Base-by-base conservation (phyloP, 768 basidiomycete species). In the Kwoniella newhampshirensis region DNA sequence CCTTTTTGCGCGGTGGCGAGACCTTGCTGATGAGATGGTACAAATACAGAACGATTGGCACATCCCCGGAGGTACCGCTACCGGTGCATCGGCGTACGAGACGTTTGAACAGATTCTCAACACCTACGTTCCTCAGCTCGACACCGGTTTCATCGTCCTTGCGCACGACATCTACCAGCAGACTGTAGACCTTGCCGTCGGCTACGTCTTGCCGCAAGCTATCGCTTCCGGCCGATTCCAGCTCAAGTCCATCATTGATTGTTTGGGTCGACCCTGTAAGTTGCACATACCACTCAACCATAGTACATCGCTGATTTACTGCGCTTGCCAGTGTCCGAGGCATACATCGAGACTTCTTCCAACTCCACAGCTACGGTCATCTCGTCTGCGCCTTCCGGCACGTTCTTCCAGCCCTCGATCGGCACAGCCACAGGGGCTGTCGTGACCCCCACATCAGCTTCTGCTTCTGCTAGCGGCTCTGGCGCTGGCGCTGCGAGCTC, bases 121-220 rank as follows among this genome's bases (percentile, higher is more conserved):
- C 48, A 77, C 76, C 44, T 86, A 85, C 66, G 86, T 81, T 7
- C 77, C 83, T 2, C 68, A 75, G 23, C 78, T 87, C 54, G 60
- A 81, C 67, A 83, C 75, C n/a, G 91, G 91, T 11, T 94, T 94
- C 81, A 89, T 94, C 67, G 87, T 89, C 47, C 81, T 94, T 32
- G 88, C 89, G 75, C 79, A 77, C 58, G 90, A 91, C 76, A 81
- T 91, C 30, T 91, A 89, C 80, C 84, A 86, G 75, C 86, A 91
- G 73, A 81, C 85, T 1, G 89, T 91, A 41, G 87, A 91, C 59
- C 81, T 92, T 20, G 89, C 90, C 3, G 87, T 86, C 36, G 89
- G 87, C 35, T 91, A 91, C 78, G 85, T 91, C 68, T 81, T 91
- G 15, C 90, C 90, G 2, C 84, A 85, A 68, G 90, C 88, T 5